Evolutionary conservation across 1,284 basidiomycete genomes (phyloP).

Genomic region (Rugiboletus extremiorientalis): DNA sequence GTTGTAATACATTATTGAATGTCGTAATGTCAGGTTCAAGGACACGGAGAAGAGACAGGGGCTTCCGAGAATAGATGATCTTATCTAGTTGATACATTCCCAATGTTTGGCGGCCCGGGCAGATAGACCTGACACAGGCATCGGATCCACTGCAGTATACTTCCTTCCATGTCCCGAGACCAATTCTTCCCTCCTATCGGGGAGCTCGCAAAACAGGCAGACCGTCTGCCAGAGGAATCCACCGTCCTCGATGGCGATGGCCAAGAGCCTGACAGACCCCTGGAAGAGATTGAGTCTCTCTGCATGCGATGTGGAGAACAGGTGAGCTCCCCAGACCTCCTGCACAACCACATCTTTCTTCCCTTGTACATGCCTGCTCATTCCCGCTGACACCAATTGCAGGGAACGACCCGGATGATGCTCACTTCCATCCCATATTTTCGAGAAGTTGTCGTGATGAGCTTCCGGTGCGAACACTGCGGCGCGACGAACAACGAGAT

Average conservation of each 20-base stretch:
- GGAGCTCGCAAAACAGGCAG: conserved; percentile 40
- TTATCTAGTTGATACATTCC: too few relatives aligned
- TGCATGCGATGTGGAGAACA: conserved; percentile 95
- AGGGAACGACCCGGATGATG: conserved; percentile 92
- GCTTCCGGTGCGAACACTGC: conserved; percentile 94
- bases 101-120: too few relatives aligned
- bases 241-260: conserved; percentile 20
- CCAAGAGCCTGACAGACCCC: conserved; percentile 48
- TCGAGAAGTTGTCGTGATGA: conserved; percentile 93
- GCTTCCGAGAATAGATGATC: too few relatives aligned
- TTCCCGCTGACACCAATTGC: conserved; percentile 22
- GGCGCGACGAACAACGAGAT: conserved; percentile 93
- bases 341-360: neutral
- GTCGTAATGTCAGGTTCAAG: neutral
- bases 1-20: conserved; percentile 23
- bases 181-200: conserved; percentile 52
- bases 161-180: conserved; percentile 26
- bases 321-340: conserved; percentile 41
- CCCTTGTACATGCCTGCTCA: conserved; percentile 8
- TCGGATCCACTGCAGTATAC: neutral
- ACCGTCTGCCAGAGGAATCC: conserved; percentile 27
- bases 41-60: too few relatives aligned
- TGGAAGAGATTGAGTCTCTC: conserved; percentile 86
- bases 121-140: too few relatives aligned
- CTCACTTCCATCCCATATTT: conserved; percentile 97